Evolutionary conservation across 1,284 basidiomycete genomes (phyloP), one percentile per base, ranked within the genome.

Genomic region (Cryptococcus sp.): DNA sequence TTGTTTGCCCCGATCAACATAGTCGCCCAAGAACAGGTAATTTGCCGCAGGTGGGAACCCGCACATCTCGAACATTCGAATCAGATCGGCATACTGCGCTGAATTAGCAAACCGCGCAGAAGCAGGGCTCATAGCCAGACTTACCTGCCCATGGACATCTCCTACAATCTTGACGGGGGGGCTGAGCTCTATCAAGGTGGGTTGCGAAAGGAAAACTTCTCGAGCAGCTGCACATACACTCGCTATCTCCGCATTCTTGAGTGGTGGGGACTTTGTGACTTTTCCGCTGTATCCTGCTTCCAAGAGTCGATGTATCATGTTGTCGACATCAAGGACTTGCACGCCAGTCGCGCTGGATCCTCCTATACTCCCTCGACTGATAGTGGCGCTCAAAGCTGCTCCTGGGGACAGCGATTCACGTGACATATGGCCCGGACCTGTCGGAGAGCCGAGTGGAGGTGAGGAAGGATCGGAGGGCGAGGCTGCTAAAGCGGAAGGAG

Each of bases 81-180:
- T 95, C 71, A 99, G 86, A 82, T 99, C 96, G 59, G 91, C 93
- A 79, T 98, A 99, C 74, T 81, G 48, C 26, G n/a, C 20, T 11
- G 40, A 39, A 47, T 46, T 23, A 39, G 40, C 37, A 17, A n/a
- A n/a, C 3, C 26, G 11, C 10, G n/a, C 45, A 46, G 41, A 11
- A 34, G 0, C 10, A 22, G 49, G 37, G 22, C 3, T 15, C 38
- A 45, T 52, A 25, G n/a, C 5, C 39, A 1, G 22, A 61, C 72
- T 64, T 48, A 74, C 73, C 80, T 97, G 94, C 5, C 96, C 96
- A 76, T 99, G 96, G 3, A 98, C 94, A 79, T 99, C 96, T 29
- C 96, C 96, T 16, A 99, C 95, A 65, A 99, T 98, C 84, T 99
- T 99, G 70, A 99, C 96, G 11, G 96, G 95, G 8, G 96, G 96